Base-by-base conservation (phyloP, 2,329 filamentous ascomycete genomes). In the Venturia carpophila region DNA sequence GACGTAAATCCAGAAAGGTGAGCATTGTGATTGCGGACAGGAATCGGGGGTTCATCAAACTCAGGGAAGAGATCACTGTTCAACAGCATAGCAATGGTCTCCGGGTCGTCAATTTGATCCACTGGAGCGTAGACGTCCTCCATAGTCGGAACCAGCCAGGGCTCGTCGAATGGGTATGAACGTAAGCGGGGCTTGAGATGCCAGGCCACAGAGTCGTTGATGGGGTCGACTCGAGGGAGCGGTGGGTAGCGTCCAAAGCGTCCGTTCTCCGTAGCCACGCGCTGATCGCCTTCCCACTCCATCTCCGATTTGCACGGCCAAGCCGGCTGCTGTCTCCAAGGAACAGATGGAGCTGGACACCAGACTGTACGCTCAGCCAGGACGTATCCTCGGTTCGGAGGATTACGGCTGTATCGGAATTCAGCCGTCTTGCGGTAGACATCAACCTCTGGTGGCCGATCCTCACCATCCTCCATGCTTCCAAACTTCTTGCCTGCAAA, bases 241-340 rank as follows among this genome's bases (percentile, higher is more conserved):
- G 55, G 55, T 37, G 56, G 64, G 27, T 42, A 61, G 21, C 64
- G 56, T n/a, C 64, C 55, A 41, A 58, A 65, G n/a, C 64, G 64
- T 45, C 64, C 64, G 27, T 52, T 62, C 43, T 65, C 64, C 9
- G 64, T 61, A 34, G 64, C 55, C 3, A 65, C 55, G 15, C 64
- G 64, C 64, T 60, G 41, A 34, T 65, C 64, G n/a, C 64, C 64
- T 41, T 65, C 64, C 64, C 64, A 65, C 13, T 37, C 41, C 58
- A 61, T 60, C 41, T 65, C 64, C 15, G 62, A n/a, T 5, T 60
- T 56, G 21, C 41, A 34, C 3, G 64, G 64, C 64, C 64, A 65
- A 30, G 37, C 41, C 7, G 52, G 52, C 39, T 43, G 55, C 19
- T 39, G 55, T 37, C 58, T 42, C 39, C 41, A 65, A 21, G 52